Conservation (phyloP, 2,329 filamentous ascomycete species). For the Scedosporium aurantiacum region DNA sequence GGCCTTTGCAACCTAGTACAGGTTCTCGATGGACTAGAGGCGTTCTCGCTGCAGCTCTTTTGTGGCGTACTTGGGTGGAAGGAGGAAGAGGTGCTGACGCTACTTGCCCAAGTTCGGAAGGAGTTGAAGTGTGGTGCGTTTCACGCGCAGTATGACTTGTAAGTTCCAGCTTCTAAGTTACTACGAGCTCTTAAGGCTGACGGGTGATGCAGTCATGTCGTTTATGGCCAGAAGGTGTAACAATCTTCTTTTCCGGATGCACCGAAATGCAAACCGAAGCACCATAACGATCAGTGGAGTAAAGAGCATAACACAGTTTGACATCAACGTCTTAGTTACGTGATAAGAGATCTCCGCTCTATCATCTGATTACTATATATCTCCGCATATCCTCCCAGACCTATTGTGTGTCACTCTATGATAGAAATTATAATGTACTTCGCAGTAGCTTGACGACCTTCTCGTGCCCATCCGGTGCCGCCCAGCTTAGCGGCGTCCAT, state of each 20-base stretch:
- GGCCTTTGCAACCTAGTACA: conserved; percentile 13
- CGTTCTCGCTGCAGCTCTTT: conserved; percentile 16
- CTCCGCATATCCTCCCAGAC: too few species aligned
- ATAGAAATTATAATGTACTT: too few species aligned
- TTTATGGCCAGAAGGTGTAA: conserved; percentile 10
- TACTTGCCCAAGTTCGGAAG: conserved; percentile 17
- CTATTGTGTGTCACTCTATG: too few species aligned
- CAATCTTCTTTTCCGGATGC: not conserved
- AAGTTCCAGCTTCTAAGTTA: conserved; percentile 4
- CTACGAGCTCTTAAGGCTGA: not conserved
- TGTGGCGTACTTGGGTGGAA: conserved; percentile 18
- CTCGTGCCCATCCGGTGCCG: too few species aligned
- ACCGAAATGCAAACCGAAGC: too few species aligned
- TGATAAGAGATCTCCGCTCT: too few species aligned
- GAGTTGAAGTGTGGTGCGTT: conserved; percentile 17
- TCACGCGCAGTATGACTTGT: conserved; percentile 17
- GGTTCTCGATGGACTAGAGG: conserved; percentile 14
- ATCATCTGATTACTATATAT: too few species aligned
- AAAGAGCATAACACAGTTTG: too few species aligned
- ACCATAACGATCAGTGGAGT: too few species aligned
- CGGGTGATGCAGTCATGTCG: conserved; percentile 8
- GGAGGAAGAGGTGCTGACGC: conserved; percentile 14
- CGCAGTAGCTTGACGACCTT: too few species aligned
- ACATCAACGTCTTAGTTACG: too few species aligned
- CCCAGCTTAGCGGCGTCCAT: too few species aligned